phyloP scores from a whole-genome alignment of 2,329 filamentous ascomycete species.

The Stylonectria norvegica region DNA sequence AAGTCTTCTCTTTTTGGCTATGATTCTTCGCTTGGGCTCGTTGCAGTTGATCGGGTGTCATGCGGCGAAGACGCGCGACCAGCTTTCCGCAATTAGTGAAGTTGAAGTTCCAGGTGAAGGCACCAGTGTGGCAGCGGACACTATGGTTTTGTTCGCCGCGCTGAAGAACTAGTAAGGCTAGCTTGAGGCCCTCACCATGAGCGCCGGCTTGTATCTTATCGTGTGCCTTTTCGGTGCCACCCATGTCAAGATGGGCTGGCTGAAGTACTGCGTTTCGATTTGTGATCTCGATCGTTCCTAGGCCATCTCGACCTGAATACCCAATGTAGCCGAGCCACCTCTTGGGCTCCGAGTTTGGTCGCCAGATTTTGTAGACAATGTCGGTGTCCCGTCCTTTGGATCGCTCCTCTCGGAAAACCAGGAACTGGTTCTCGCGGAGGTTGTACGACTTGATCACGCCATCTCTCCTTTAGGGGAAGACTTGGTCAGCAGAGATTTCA shows the following conservation, averaged over 20 bases:
- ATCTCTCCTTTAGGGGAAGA: conserved; percentile 22
- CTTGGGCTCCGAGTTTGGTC: background rate
- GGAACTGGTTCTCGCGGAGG: conserved; percentile 21
- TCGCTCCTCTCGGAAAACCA: conserved; percentile 17
- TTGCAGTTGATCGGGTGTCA: background rate
- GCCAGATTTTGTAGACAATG: conserved; percentile 26
- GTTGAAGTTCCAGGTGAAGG: conserved; percentile 30
- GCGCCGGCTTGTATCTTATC: conserved; percentile 22
- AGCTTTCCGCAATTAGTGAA: conserved; percentile 25
- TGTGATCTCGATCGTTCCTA: conserved; percentile 28
- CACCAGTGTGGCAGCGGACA: conserved; percentile 24
- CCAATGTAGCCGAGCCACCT: conserved; percentile 31
- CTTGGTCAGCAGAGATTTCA: background rate
- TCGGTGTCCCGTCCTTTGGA: conserved; percentile 12
- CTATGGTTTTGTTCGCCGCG: conserved; percentile 25
- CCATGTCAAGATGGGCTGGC: conserved; percentile 29
- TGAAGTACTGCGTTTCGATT: conserved; percentile 29
- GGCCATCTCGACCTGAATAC: conserved; percentile 18
- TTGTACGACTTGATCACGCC: conserved; percentile 26
- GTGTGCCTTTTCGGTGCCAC: conserved; percentile 24
- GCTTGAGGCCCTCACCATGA: conserved; percentile 32
- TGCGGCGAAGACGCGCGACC: conserved; percentile 11
- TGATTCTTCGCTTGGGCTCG: background rate
- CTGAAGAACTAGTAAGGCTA: conserved; percentile 30
- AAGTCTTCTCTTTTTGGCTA: too few relatives aligned